Percentiles rank a stretch among this genome's conserved stretches.
These are phyloP conservation scores for Onygena corvina DNA, from an alignment of 2,329 filamentous ascomycete genomes.

Conservation along the genomic window DNA sequence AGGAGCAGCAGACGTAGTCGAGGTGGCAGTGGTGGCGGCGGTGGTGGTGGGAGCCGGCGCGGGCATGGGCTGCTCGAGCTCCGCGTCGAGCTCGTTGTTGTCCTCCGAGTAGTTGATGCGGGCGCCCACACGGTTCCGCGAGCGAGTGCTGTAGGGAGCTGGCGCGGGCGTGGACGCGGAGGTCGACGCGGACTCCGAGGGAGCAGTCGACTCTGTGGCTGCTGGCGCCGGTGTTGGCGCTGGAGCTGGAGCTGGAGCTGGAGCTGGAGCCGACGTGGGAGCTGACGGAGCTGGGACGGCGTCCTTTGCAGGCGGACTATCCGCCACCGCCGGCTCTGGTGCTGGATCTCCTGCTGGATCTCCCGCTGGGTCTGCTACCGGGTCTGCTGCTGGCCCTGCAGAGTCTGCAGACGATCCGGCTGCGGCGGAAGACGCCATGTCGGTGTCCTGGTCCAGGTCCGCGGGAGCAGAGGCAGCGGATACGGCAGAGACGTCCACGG, in stretches of 20 bases:
- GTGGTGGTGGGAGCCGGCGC: conserved; percentile 20
- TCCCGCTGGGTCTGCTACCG: conserved; percentile 17
- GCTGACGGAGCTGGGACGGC: conserved; percentile 8
- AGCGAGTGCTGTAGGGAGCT: conserved; percentile 80
- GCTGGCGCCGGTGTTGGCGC: conserved; percentile 11
- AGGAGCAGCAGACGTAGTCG: conserved; percentile 18
- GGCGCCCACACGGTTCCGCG: conserved; percentile 63
- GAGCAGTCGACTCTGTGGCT: conserved; percentile 17
- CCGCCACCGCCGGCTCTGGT: background rate
- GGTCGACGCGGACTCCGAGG: conserved; percentile 30
- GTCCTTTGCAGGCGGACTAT: too few relatives aligned
- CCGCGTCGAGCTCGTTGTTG: conserved; percentile 78
- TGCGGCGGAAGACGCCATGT: conserved; percentile 21
- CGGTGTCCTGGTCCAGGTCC: conserved; percentile 23
- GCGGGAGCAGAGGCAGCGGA: background rate
- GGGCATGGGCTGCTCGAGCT: conserved; percentile 53
- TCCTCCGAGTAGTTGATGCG: conserved; percentile 94
- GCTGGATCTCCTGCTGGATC: too few relatives aligned
- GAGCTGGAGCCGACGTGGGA: conserved; percentile 6
- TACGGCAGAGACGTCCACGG: background rate
- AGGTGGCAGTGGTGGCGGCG: conserved; percentile 18
- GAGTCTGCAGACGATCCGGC: too few relatives aligned
- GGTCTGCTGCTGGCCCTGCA: conserved; percentile 15
- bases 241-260: conserved; percentile 9
- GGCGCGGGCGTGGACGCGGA: conserved; percentile 37